Evolutionary conservation across 202 grass and related monocot species (phyloP), one percentile per base, ranked within the genome.

Genomic region (Hordeum pubiflorum): DNA sequence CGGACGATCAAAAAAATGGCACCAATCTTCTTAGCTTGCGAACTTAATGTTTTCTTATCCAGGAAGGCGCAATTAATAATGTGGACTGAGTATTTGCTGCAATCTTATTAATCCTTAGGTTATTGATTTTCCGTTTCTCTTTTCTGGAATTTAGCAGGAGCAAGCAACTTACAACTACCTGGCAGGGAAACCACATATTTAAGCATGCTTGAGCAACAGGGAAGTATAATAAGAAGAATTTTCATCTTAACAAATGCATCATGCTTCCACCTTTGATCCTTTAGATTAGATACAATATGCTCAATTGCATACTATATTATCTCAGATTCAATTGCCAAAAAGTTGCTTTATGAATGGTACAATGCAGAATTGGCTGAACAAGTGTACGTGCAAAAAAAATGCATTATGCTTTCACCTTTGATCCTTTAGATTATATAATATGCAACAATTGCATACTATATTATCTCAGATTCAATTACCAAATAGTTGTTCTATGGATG

Each of bases 61-160:
- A 69, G 21, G 66, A 84, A 88, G 13, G 12, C 13, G 10, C 15
- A 69, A 37, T 74, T 63, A 63, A 15, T 17, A 82, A 63, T 52
- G 29, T 63, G 29, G 40, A 70, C 17, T 10, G 14, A 58, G 15
- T 38, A 20, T 38, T 38, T 18, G 22, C 9, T 26, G 4, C 13
- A 79, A 79, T 44, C 2, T 34, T 54, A 68, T 48, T 48, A 48
- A 50, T 50, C 46, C 14, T 50, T 50, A 50, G 14, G 14, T 50
- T 50, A 50, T 17, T 14, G 46, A 17, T 50, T 50, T 50, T 76
- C 23, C 7, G 11, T 72, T 63, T 78, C 39, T 78, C 32, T 58
- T 73, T 26, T 73, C 7, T 65, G 27, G 37, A 0, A 17, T 29
- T 86, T 76, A 27, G 26, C 4, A 52, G 15, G 27, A 7, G 38